phyloP scores from a whole-genome alignment of 768 basidiomycete genomes.

The Leccinum longicurvipes region DNA sequence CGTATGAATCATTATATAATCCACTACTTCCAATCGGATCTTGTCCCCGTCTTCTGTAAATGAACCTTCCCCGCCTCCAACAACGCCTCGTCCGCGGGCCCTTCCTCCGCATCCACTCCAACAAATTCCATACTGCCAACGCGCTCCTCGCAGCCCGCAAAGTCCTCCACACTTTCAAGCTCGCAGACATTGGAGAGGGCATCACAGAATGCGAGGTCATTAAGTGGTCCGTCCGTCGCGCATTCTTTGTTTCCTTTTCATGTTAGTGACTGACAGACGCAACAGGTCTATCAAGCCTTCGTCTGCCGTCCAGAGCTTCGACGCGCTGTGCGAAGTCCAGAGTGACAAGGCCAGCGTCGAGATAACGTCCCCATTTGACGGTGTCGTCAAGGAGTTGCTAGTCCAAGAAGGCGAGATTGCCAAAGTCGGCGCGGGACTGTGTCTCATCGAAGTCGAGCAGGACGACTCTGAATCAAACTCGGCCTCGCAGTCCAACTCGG shows the following conservation, averaged over 20 bases:
- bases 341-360: constrained; percentile 90
- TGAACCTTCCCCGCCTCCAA: too few species aligned
- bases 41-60: too few species aligned
- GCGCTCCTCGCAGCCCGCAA: constrained; percentile 33
- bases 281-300: constrained; percentile 61
- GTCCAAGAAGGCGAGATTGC: constrained; percentile 81
- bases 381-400: constrained; percentile 65
- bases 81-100: constrained; percentile 23
- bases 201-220: constrained; percentile 90
- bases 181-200: constrained; percentile 87
- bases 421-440: constrained; percentile 76
- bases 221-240: constrained; percentile 57
- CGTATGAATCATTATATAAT: too few species aligned
- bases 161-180: constrained; percentile 60
- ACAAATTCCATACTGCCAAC: constrained; percentile 32
- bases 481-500: background rate
- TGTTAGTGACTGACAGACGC: background rate
- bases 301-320: constrained; percentile 57
- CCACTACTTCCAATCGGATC: too few species aligned
- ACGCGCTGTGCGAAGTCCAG: constrained; percentile 79
- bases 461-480: constrained; percentile 28
- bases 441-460: constrained; percentile 77
- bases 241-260: background rate
- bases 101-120: constrained; percentile 26
- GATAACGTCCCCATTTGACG: constrained; percentile 85